Evolutionary conservation across 495 filamentous ascomycete species (phyloP), one percentile per base, ranked within the genome.

Genomic region (Venustampulla echinocandica): DNA sequence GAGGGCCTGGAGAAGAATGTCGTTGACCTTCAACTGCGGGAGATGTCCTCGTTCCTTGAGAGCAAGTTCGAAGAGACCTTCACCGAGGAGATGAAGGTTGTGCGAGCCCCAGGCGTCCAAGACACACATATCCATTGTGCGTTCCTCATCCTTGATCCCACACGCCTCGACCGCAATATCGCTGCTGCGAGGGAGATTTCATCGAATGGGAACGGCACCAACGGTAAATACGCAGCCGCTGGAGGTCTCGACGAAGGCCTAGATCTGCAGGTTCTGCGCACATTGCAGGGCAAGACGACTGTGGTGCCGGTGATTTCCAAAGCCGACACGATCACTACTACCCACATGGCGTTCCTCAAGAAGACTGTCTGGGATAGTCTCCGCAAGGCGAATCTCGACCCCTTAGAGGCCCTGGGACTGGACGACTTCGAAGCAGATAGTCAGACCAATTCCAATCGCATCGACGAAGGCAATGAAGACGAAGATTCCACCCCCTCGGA

Each of bases 41-140:
- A 90, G 51, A 88, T 95, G 64, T 81, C 84, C 20, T 76, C 82
- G 10, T 98, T 98, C 70, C 69, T 98, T 44, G 92, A 98, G 68
- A 90, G 84, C 64, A 98, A 97, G 63, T 98, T 98, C 52, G 90
- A 97, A 62, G 93, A 98, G 60, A 97, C 92, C 0, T 90, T 97
- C 62, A 82, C 80, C 25, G 92, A 98, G 67, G 92, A 98, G 73
- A 95, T 93, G 75, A 96, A 95, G 70, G 90, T 98, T 27, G 69
- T 95, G 39, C 83, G 92, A 53, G 86, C 90, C 42, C 89, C 92
- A 15, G 92, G 90, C 50, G 84, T 85, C 57, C 85, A 85, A 55
- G 92, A 98, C 71, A 95, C 90, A 35, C 92, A 98, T 63, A 92
- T 98, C 55, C 92, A 98, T 61, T 93, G 87, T 46, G 92, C 89